Evolutionary conservation across 2,329 filamentous ascomycete genomes (phyloP), one percentile per base, ranked within the genome.

Genomic region (Hymenoscyphus albidus): DNA sequence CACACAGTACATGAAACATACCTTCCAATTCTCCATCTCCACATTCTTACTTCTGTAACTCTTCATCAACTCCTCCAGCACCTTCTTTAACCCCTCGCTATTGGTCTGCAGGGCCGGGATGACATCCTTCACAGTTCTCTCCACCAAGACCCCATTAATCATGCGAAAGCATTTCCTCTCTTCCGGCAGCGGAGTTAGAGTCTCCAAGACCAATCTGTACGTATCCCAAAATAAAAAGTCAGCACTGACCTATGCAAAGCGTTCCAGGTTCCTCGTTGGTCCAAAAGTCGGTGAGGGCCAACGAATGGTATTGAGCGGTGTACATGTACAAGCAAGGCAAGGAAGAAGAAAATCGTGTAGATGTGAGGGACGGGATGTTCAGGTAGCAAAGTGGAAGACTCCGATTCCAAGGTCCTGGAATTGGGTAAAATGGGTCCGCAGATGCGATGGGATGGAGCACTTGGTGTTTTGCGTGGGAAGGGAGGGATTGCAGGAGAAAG

Each of bases 21-120:
- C 94, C 92, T 99, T 99, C 95, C 95, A 99, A 78, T 89, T 93
- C 77, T 99, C 94, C 82, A 99, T 86, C 76, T 99, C 95, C 54
- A 92, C 88, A 78, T 99, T 93, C 79, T 97, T 96, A 39, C 83
- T 80, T 82, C 96, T 96, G 83, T 98, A 98, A 80, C 97, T 92
- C 84, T 97, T 97, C 70, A 98, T 85, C 69, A 99, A 80, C 76
- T 97, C 94, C 69, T 97, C 93, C 63, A 98, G 82, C 38, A 98
- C 93, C 80, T 97, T 96, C 79, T 90, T 95, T 75, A 99, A 77
- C 1, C 95, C 94, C 68, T 98, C 94, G 32, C 92, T 91, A 76
- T 99, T 98, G 22, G 93, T 98, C 80, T 92, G 89, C 67, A 99
- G 83, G 32, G 92, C 91, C 5, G 95, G 95, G 63, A 96, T 83